Percentiles rank a stretch among this genome's conserved stretches.
Conservation (phyloP, 192 early-diverging fungal species). For the Rhizophagus clarus region DNA sequence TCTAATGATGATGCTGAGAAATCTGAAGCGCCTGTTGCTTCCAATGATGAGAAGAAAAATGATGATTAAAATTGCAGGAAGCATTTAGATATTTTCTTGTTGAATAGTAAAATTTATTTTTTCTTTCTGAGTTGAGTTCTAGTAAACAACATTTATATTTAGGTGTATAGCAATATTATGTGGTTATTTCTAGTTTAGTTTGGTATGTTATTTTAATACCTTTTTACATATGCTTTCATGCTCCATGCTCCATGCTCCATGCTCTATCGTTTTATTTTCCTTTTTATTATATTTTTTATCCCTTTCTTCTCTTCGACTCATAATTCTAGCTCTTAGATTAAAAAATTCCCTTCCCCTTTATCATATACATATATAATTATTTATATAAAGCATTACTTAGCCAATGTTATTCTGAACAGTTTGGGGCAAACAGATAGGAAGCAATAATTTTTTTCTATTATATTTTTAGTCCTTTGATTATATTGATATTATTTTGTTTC, state of each 20-base stretch:
- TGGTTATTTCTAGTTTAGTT: neutral
- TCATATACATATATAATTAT: conserved; percentile 2
- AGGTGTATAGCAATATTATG: neutral
- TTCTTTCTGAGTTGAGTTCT: neutral
- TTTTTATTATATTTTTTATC: neutral
- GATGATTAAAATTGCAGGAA: neutral
- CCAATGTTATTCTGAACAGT: neutral
- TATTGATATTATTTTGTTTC: conserved; percentile 17
- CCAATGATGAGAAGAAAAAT: conserved; percentile 19
- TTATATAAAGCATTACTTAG: neutral
- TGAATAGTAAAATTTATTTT: neutral
- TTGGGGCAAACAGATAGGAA: conserved; percentile 5
- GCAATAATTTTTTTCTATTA: conserved; percentile 9
- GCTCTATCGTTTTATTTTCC: neutral
- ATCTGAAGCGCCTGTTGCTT: neutral
- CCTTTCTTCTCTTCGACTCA: conserved; percentile 14
- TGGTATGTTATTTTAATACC: neutral
- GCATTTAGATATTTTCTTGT: neutral
- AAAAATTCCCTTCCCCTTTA: conserved; percentile 11
- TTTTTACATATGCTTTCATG: conserved; percentile 15
- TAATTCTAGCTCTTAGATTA: conserved; percentile 1
- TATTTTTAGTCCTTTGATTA: conserved; percentile 1
- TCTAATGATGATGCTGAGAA: conserved; percentile 23
- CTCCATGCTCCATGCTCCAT: neutral
- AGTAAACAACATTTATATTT: conserved; percentile 4